phyloP scores from a whole-genome alignment of 805 yeast genomes.

The Candida tibetensis region DNA sequence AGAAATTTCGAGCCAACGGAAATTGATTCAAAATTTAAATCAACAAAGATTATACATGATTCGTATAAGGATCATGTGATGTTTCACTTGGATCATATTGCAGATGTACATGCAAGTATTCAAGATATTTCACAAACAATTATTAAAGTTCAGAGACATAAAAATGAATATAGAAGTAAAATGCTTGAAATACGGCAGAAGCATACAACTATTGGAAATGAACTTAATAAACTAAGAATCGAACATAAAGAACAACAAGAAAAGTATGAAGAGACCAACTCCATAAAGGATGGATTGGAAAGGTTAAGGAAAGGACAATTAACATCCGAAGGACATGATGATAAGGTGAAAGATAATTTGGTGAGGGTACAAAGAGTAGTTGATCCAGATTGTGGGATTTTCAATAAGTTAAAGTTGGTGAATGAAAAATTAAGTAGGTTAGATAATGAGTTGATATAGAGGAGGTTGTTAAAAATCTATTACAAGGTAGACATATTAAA shows the following conservation, averaged over 20 bases:
- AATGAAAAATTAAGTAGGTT: conserved; percentile 22
- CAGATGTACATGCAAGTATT: conserved; percentile 35
- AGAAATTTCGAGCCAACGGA: conserved; percentile 24
- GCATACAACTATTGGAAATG: conserved; percentile 32
- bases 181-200: conserved; percentile 28
- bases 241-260: conserved; percentile 16
- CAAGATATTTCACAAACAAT: conserved; percentile 30
- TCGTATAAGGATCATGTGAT: conserved; percentile 31
- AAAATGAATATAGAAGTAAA: conserved; percentile 28
- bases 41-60: conserved; percentile 23
- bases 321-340: conserved; percentile 3
- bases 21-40: conserved; percentile 6
- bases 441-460: conserved; percentile 14
- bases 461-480: background rate
- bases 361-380: conserved; percentile 15
- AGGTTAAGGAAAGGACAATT: conserved; percentile 2
- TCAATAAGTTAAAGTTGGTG: conserved; percentile 17
- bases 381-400: conserved; percentile 26
- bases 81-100: conserved; percentile 27
- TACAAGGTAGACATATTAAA: background rate
- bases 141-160: conserved; percentile 26
- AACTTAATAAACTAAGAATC: conserved; percentile 26
- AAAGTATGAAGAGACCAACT: conserved; percentile 15
- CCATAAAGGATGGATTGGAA: conserved; percentile 11
- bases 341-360: conserved; percentile 11